These are phyloP conservation scores for Gossypium lobatum DNA, from an alignment of 441 rosid genomes.

Conservation along the genomic window DNA sequence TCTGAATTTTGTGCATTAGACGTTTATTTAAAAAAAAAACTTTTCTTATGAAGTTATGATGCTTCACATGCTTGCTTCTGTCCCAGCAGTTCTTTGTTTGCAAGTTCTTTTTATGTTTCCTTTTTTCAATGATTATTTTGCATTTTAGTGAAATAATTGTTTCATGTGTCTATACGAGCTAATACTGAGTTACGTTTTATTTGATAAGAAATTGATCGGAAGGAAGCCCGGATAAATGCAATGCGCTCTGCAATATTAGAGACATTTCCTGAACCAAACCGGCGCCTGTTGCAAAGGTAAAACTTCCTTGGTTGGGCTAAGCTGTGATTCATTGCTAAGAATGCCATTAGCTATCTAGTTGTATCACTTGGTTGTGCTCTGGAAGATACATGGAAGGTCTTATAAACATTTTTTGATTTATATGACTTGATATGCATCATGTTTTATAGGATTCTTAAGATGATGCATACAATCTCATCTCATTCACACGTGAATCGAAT, in stretches of 20 bases:
- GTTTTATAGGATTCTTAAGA: constrained; percentile 75
- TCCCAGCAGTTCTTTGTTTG: neutral
- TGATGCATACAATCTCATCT: constrained; percentile 82
- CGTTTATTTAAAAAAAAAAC: neutral
- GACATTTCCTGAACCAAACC: constrained; percentile 96
- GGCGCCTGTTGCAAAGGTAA: constrained; percentile 86
- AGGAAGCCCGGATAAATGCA: constrained; percentile 73
- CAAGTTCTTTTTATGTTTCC: neutral
- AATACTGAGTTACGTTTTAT: constrained; percentile 20
- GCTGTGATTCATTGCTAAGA: neutral
- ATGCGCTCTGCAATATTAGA: constrained; percentile 82
- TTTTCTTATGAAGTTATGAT: neutral
- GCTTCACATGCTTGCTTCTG: neutral
- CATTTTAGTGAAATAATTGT: neutral
- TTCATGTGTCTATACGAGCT: constrained; percentile 1
- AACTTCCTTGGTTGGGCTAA: constrained; percentile 4
- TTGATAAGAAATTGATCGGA: constrained; percentile 75
- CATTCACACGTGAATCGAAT: constrained; percentile 89
- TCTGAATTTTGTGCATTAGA: neutral
- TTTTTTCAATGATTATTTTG: neutral
- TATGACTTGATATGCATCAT: constrained; percentile 15
- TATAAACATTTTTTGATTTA: constrained; percentile 4
- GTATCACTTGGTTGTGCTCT: constrained; percentile 3
- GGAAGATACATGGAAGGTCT: constrained; percentile 12
- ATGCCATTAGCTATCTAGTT: neutral